Conservation (phyloP, 257 asterid species). For the Capsicum pubescens region DNA sequence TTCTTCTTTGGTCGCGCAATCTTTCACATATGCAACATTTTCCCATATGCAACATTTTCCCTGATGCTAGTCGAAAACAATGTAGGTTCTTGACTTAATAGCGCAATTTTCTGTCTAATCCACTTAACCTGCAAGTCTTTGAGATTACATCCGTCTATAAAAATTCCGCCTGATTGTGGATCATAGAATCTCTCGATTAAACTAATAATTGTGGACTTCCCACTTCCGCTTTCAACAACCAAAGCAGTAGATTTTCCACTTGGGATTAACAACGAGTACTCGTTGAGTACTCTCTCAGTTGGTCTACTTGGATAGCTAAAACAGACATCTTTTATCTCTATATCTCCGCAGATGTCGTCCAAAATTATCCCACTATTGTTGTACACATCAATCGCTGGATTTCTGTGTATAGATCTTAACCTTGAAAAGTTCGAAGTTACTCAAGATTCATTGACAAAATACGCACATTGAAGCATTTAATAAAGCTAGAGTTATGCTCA, state of each 20-base stretch:
- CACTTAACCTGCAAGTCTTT: constrained; percentile 82
- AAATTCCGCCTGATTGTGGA: constrained; percentile 72
- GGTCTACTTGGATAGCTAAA: constrained; percentile 88
- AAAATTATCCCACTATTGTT: constrained; percentile 59
- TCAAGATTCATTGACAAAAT: too few species aligned
- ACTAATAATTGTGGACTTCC: constrained; percentile 82
- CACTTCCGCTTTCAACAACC: constrained; percentile 93
- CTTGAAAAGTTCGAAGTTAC: constrained; percentile 33
- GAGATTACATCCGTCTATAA: constrained; percentile 70
- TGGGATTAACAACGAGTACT: constrained; percentile 65
- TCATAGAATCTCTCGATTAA: constrained; percentile 80
- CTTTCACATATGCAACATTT: constrained; percentile 76
- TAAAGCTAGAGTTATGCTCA: constrained; percentile 64
- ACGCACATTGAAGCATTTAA: constrained; percentile 75
- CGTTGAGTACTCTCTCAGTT: constrained; percentile 61
- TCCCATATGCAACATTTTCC: too few species aligned
- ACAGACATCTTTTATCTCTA: constrained; percentile 61
- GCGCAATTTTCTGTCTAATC: constrained; percentile 81
- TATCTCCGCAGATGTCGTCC: constrained; percentile 64
- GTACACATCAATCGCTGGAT: constrained; percentile 69
- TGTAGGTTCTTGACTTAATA: constrained; percentile 89
- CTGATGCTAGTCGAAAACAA: constrained; percentile 70
- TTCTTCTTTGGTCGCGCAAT: constrained; percentile 67
- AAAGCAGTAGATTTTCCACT: constrained; percentile 78
- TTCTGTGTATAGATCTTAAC: constrained; percentile 47